Conservation (phyloP, 1,139 yeast genomes). For the Eremothecium sinecaudum region DNA sequence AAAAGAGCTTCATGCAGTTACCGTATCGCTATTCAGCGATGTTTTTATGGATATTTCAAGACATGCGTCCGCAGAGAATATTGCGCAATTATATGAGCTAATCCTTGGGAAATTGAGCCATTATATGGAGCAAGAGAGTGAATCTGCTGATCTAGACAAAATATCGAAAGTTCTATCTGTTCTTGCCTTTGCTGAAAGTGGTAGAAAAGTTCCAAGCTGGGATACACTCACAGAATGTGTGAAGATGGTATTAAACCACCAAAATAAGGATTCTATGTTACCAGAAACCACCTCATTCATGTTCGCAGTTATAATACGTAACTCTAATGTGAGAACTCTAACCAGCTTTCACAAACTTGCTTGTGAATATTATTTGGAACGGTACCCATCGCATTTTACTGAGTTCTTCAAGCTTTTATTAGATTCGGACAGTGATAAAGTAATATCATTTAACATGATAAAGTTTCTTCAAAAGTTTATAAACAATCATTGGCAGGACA, state of each 20-base stretch:
- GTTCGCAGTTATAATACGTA: conserved; percentile 46
- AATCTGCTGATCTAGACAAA: conserved; percentile 15
- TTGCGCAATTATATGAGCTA: conserved; percentile 38
- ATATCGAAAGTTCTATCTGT: conserved; percentile 33
- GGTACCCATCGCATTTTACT: conserved; percentile 35
- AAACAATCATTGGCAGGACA: conserved; percentile 32
- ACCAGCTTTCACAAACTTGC: conserved; percentile 41
- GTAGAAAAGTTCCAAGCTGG: conserved; percentile 45
- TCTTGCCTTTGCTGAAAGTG: conserved; percentile 57
- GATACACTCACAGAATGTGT: conserved; percentile 14
- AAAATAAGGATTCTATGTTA: conserved; percentile 14
- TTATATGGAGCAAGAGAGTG: conserved; percentile 11
- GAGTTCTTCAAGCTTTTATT: conserved; percentile 43
- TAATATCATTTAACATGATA: conserved; percentile 37
- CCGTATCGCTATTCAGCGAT: conserved; percentile 46
- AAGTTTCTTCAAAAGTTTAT: conserved; percentile 45
- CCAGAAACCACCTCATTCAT: conserved; percentile 29
- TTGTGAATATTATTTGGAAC: conserved; percentile 32
- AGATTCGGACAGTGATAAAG: conserved; percentile 38
- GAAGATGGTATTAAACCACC: conserved; percentile 11
- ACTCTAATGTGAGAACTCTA: conserved; percentile 44
- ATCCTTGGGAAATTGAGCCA: conserved; percentile 30
- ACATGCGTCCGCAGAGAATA: conserved; percentile 51
- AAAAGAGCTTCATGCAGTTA: conserved; percentile 17
- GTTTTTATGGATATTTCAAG: conserved; percentile 50